These are phyloP conservation scores for Urochloa ruziziensis DNA, from an alignment of 176 grass and related monocot species.

Conservation along the genomic window DNA sequence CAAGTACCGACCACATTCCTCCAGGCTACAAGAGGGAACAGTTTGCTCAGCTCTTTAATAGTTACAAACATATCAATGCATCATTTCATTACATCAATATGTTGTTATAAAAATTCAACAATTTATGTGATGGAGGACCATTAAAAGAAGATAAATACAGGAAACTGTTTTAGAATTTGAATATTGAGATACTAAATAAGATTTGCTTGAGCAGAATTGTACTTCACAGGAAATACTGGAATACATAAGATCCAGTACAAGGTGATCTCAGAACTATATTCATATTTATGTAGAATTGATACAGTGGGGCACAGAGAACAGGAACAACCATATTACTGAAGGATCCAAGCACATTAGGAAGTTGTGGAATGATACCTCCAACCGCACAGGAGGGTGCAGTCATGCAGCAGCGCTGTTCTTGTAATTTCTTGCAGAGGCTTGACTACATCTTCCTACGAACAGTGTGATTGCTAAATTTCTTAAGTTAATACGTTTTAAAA, in stretches of 20 bases:
- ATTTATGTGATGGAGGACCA: background rate
- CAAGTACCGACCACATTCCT: constrained; percentile 94
- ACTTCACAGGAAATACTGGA: background rate
- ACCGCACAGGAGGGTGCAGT: constrained; percentile 92
- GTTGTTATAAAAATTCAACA: background rate
- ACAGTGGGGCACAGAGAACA: background rate
- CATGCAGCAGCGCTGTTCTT: constrained; percentile 84
- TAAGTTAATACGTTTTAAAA: background rate
- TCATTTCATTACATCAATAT: background rate
- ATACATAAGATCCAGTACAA: background rate
- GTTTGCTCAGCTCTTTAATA: background rate
- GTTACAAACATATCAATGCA: background rate
- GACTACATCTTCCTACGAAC: constrained; percentile 83
- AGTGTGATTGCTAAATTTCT: background rate
- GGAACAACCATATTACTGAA: background rate
- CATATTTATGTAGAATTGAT: background rate
- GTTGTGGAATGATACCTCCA: constrained; percentile 66
- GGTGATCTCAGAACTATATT: background rate
- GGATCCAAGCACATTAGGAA: constrained; percentile 8
- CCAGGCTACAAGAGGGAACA: constrained; percentile 60
- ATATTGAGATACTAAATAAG: constrained; percentile 4
- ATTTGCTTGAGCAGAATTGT: background rate
- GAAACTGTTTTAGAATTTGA: background rate
- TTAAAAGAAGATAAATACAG: background rate
- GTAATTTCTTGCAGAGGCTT: constrained; percentile 96